Evolutionary conservation across 139 green algal species (phyloP).

Genomic region (Coelastrella sp.): DNA sequence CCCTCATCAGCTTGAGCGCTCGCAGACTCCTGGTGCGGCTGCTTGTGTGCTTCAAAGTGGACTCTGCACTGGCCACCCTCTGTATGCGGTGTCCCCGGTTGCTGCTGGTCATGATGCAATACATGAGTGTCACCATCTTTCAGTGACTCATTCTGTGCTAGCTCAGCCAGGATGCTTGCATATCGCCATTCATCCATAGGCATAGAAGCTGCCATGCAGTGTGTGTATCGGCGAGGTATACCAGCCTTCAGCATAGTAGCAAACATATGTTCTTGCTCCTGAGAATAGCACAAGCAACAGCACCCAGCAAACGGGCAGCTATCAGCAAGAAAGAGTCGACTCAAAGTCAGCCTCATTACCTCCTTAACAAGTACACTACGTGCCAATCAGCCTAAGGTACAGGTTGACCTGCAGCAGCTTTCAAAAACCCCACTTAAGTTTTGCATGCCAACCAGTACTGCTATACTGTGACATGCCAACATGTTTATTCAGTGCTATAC

Average conservation of each 20-base stretch:
- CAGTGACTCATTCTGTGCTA: not conserved
- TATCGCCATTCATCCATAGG: conserved; percentile 27
- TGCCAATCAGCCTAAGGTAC: no score
- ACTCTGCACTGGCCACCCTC: not conserved
- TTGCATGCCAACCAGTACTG: no score
- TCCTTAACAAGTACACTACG: not conserved
- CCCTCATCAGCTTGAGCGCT: not conserved
- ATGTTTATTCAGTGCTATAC: no score
- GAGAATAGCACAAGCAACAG: not conserved
- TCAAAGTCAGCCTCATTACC: not conserved
- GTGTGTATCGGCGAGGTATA: conserved; percentile 37
- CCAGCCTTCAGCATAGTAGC: not conserved
- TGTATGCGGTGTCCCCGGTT: not conserved
- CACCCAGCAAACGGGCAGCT: not conserved
- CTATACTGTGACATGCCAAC: no score
- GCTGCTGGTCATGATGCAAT: not conserved
- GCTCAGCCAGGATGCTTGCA: not conserved
- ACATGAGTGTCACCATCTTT: not conserved
- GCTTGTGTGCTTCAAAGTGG: not conserved
- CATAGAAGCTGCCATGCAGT: conserved; percentile 42
- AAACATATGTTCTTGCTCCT: conserved; percentile 15
- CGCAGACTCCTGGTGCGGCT: not conserved
- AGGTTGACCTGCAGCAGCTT: no score
- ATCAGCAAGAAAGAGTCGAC: not conserved
- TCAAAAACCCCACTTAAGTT: no score